Conservation (phyloP, 2,329 filamentous ascomycete genomes). For the Tympanopsis confertula region DNA sequence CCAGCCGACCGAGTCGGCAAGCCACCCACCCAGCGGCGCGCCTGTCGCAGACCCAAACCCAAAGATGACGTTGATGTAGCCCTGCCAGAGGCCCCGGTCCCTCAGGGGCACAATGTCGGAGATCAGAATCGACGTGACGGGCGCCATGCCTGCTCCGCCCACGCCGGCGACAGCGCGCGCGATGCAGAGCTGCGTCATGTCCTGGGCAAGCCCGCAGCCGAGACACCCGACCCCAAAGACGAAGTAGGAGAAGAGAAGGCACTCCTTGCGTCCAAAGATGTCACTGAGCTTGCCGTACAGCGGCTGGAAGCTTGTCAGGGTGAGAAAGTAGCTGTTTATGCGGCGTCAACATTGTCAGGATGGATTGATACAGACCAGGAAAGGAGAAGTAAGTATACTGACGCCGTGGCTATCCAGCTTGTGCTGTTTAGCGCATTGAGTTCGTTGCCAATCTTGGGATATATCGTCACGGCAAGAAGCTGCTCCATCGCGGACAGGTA, state of each 20-base stretch:
- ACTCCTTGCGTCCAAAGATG: slow-evolving; percentile 59
- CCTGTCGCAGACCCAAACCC: slow-evolving; percentile 57
- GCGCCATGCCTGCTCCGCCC: slow-evolving; percentile 62
- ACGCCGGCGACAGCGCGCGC: slow-evolving; percentile 42
- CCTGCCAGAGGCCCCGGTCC: slow-evolving; percentile 64
- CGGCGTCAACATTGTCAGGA: neutral
- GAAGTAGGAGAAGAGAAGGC: slow-evolving; percentile 50
- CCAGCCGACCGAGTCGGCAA: slow-evolving; percentile 68
- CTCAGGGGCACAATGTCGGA: slow-evolving; percentile 61
- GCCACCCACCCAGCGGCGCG: slow-evolving; percentile 57
- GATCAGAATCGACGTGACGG: slow-evolving; percentile 57
- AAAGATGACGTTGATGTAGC: slow-evolving; percentile 60
- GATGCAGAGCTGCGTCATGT: slow-evolving; percentile 53
- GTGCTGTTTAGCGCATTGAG: slow-evolving; percentile 63
- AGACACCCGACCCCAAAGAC: slow-evolving; percentile 56
- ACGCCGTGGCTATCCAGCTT: slow-evolving; percentile 58
- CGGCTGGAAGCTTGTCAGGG: slow-evolving; percentile 64
- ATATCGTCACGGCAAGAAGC: slow-evolving; percentile 67
- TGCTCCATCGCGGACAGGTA: slow-evolving; percentile 67
- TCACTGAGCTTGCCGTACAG: slow-evolving; percentile 62
- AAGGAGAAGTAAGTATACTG: neutral
- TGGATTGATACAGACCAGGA: neutral
- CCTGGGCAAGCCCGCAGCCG: slow-evolving; percentile 48
- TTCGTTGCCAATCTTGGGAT: slow-evolving; percentile 67
- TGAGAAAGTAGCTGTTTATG: slow-evolving; percentile 51